Base-by-base conservation (phyloP, 2,329 filamentous ascomycete species). In the Teratosphaeria zuluensis region DNA sequence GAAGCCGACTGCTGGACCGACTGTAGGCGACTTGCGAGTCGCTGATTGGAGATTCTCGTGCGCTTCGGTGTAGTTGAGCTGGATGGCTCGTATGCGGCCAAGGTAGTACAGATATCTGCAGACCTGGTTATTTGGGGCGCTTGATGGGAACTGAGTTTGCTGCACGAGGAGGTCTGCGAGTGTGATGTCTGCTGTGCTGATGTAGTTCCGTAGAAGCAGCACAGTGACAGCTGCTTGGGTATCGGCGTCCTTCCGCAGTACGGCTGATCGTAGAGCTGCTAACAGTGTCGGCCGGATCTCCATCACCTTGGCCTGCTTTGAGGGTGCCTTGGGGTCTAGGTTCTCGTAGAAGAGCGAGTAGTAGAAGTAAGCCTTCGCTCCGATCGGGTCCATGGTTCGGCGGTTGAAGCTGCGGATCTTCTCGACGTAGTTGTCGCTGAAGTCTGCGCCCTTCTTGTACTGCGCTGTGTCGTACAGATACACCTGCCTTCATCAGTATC, bases 151-250 rank as follows among this genome's bases (percentile, higher is more conserved):
- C 72, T 94, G 87, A 32, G 94, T 96, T 77, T 99, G 94, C 33
- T 90, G 92, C 63, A 99, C 90, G 59, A 99, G 84, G 46, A 97
- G 84, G 75, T 99, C 94, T 66, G 94, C 94, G 78, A 99, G 94
- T 58, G 89, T 88, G 75, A 99, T 96, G 76, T 97, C 92, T 65
- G 94, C 96, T 52, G 92, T 97, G 54, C 89, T 86, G 64, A 99
- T 85, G 74, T 99, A 99, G 77, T 94, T 99, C 68, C 94, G 90
- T 66, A 99, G 86, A 56, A 99, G 82, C 59, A 99, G 81, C 14
- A 95, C 95, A 65, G 95, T 97, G 66, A 97, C 90, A 0, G 92
- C 90, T 31, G 94, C 90, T 77, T 97, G 92, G n/a, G 90, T 96
- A 69, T 99, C 94, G 64, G 91, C 85, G 74, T 99, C 94, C 78